A percentile compares a stretch with the other conserved stretches of the same genome.
These are phyloP conservation scores for Aspergillus arachidicola DNA, from an alignment of 2,329 filamentous ascomycete species.

Conservation along the genomic window DNA sequence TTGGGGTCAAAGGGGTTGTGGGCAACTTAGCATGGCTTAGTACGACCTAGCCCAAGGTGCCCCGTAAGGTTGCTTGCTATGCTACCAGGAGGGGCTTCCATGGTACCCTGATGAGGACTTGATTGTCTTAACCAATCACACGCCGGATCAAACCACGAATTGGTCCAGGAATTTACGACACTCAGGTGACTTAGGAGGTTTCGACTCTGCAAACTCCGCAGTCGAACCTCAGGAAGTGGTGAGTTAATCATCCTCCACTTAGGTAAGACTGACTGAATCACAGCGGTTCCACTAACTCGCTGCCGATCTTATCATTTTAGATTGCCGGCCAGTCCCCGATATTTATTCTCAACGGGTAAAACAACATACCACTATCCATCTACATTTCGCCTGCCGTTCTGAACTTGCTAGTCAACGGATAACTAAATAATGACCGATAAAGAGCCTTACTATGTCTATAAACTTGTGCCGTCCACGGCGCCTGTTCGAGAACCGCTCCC, in stretches of 20 bases:
- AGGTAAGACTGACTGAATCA: constrained; percentile 1
- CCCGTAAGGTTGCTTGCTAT: too few relatives aligned
- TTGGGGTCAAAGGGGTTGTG: not conserved
- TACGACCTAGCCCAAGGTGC: too few relatives aligned
- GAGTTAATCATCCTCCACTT: not conserved
- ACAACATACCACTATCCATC: not conserved
- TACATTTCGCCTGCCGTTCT: not conserved
- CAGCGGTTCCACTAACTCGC: not conserved
- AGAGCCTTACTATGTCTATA: constrained; percentile 41
- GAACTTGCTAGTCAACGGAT: constrained; percentile 3
- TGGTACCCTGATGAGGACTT: too few relatives aligned
- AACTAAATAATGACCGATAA: constrained; percentile 22
- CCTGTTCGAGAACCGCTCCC: constrained; percentile 40
- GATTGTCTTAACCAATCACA: too few relatives aligned
- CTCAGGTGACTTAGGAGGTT: not conserved
- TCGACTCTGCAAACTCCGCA: not conserved
- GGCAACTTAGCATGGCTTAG: not conserved
- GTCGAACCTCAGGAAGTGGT: not conserved
- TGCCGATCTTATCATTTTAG: not conserved
- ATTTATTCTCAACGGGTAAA: not conserved
- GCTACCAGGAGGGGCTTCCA: too few relatives aligned
- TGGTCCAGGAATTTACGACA: not conserved
- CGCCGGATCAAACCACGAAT: not conserved
- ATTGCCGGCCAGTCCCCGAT: not conserved
- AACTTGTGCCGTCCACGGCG: constrained; percentile 39